These are phyloP conservation scores for Plasmodium reichenowi DNA, from an alignment of 169 alveolate genomes.

Conservation along the genomic window DNA sequence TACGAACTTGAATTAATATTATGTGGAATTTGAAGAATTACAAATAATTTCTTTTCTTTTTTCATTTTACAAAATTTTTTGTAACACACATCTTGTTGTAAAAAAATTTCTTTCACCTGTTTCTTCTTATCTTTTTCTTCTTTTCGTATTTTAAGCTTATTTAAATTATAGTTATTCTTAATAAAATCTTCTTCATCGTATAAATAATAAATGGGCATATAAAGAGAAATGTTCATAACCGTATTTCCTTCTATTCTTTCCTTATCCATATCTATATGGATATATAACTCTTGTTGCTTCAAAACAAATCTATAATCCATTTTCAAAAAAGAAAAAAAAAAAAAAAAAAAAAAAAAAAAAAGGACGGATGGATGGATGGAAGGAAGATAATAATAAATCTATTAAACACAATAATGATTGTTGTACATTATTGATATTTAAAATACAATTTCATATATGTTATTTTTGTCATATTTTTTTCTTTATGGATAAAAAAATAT, in stretches of 20 bases:
- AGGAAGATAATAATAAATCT: no score
- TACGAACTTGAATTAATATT: conserved; percentile 33
- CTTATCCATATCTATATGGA: conserved; percentile 69
- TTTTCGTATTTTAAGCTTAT: conserved; percentile 26
- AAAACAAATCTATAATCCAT: conserved; percentile 31
- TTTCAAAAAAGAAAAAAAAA: background rate
- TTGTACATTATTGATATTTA: no score
- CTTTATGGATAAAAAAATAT: no score
- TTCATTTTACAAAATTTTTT: conserved; percentile 20
- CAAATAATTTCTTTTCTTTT: conserved; percentile 47
- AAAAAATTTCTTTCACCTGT: conserved; percentile 7
- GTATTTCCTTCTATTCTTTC: conserved; percentile 66
- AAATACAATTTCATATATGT: no score
- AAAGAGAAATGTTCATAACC: conserved; percentile 33
- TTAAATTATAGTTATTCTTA: conserved; percentile 25
- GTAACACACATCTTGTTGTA: conserved; percentile 32
- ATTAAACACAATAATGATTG: no score
- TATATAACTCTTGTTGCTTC: conserved; percentile 45
- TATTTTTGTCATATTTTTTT: no score
- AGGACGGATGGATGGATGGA: no score
- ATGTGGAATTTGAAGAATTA: conserved; percentile 61
- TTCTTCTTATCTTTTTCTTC: conserved; percentile 10
- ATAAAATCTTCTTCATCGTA: conserved; percentile 62
- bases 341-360: no score
- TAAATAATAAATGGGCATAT: conserved; percentile 72